A percentile compares a stretch with the other conserved stretches of the same genome.
These are phyloP conservation scores for Pseudocercospora vitis DNA, from an alignment of 2,329 filamentous ascomycete genomes.

Conservation along the genomic window DNA sequence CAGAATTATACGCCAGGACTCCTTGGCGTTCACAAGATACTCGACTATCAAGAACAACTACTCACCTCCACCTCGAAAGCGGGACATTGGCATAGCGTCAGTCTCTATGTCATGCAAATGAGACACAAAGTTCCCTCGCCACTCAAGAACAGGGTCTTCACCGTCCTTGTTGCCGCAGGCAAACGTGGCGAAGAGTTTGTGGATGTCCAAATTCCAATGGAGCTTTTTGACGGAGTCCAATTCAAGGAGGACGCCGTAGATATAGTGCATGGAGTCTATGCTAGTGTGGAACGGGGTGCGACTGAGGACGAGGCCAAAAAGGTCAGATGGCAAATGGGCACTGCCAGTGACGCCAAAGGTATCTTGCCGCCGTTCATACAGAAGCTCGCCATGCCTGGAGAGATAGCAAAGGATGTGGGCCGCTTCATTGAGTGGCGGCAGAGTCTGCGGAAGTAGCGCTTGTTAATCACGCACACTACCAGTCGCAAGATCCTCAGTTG, in stretches of 20 bases:
- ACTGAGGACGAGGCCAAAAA: slow-evolving; percentile 41
- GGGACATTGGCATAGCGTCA: slow-evolving; percentile 39
- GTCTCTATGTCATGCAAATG: slow-evolving; percentile 60
- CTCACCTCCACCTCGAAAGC: slow-evolving; percentile 22
- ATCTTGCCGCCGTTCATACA: slow-evolving; percentile 66
- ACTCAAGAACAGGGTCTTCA: slow-evolving; percentile 65
- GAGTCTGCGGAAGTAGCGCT: slow-evolving; percentile 33
- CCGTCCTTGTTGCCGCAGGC: slow-evolving; percentile 63
- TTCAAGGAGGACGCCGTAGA: slow-evolving; percentile 35
- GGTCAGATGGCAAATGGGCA: slow-evolving; percentile 77
- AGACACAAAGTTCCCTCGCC: slow-evolving; percentile 61
- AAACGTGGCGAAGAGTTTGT: slow-evolving; percentile 34
- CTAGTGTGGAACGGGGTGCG: slow-evolving; percentile 63
- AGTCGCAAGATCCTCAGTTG: no score
- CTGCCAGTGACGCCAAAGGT: slow-evolving; percentile 69
- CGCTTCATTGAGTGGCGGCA: slow-evolving; percentile 63
- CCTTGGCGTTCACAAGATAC: slow-evolving; percentile 48
- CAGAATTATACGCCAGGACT: slow-evolving; percentile 59
- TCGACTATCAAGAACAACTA: no score
- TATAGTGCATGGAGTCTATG: slow-evolving; percentile 56
- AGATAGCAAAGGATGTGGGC: slow-evolving; percentile 70
- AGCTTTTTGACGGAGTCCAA: slow-evolving; percentile 12
- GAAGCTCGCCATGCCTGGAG: slow-evolving; percentile 60
- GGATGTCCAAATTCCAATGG: slow-evolving; percentile 42
- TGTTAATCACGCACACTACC: no score